Evolutionary conservation across 176 grass and related monocot species (phyloP), one percentile per base, ranked within the genome.

Genomic region (Ampelocalamus luodianensis): DNA sequence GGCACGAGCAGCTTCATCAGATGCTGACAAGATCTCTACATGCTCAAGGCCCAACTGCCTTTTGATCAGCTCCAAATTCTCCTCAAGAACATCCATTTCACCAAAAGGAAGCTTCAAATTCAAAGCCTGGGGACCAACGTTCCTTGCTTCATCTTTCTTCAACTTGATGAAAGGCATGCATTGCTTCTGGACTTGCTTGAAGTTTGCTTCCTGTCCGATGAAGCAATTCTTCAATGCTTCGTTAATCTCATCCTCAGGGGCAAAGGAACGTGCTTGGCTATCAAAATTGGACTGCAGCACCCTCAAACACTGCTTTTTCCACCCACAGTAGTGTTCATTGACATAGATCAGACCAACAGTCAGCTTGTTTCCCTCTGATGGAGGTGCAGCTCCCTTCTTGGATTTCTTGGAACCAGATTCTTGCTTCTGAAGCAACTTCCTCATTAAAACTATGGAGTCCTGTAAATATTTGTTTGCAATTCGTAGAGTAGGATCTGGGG

Each of bases 81-180:
- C 90, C 68, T 55, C 45, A 34, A 95, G 88, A 65, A 95, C 88
- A 44, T 89, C 76, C 36, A 82, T 85, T 72, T 95, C 93, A 45
- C 88, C 90, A 66, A 90, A 95, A 51, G 93, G 93, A 60, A 95
- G 82, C 44, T 69, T 89, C 93, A 92, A 79, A 79, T 95, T 87
- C 5, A 95, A 76, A 3, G 93, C 89, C 40, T 79, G 80, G 8
- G 56, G 61, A 27, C 91, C 91, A 67, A 96, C 77, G 24, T 78
- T 79, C 61, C 64, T 74, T 0, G 89, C 75, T 22, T 95, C 86
- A 16, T 89, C 93, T 85, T 91, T 92, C 62, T 95, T 91, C 29
- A 89, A 95, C 88, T 72, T 95, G 4, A 95, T 79, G 71, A 92
- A 93, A 50, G 90, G 93, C 93, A 89, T 93, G 83, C 93, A 96